phyloP scores from a whole-genome alignment of 495 filamentous ascomycete genomes.

The Penicillium crystallinum region DNA sequence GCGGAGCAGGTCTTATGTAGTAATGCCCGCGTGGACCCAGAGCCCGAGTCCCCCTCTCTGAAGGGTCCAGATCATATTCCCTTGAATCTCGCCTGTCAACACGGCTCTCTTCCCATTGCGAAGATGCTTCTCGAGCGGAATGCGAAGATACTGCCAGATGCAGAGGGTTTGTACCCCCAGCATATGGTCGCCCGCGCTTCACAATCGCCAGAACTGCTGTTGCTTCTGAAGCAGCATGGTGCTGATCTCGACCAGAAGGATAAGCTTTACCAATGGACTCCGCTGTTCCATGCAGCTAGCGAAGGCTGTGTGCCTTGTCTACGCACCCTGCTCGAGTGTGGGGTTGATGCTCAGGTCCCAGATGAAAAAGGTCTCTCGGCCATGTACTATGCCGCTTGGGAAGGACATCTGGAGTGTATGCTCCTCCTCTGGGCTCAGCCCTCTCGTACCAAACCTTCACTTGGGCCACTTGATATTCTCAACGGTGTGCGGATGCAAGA shows the following conservation, averaged over 20 bases:
- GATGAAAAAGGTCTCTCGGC: constrained; percentile 92
- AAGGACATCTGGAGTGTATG: constrained; percentile 95
- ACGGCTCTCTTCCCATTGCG: constrained; percentile 78
- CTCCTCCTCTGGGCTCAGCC: constrained; percentile 64
- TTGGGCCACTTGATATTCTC: constrained; percentile 32
- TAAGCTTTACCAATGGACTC: constrained; percentile 96
- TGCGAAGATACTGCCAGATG: constrained; percentile 78
- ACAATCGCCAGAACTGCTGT: constrained; percentile 67
- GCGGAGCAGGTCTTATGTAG: constrained; percentile 67
- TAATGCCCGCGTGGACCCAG: constrained; percentile 74
- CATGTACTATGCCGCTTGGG: constrained; percentile 98
- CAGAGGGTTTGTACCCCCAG: constrained; percentile 95
- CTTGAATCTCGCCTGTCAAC: constrained; percentile 88
- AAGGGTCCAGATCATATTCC: constrained; percentile 84
- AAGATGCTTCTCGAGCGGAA: constrained; percentile 73
- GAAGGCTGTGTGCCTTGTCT: constrained; percentile 91
- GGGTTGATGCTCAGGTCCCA: constrained; percentile 65
- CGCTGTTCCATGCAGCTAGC: constrained; percentile 91
- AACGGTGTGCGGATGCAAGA: constrained; percentile 35
- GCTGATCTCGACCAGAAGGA: constrained; percentile 91
- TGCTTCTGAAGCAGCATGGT: constrained; percentile 76
- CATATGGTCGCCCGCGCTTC: constrained; percentile 93
- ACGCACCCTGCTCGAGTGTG: constrained; percentile 66
- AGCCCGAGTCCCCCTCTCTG: constrained; percentile 31
- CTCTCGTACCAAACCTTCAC: constrained; percentile 14